These are phyloP conservation scores for Leccinum variabile DNA, from an alignment of 1,284 basidiomycete species.

Conservation along the genomic window DNA sequence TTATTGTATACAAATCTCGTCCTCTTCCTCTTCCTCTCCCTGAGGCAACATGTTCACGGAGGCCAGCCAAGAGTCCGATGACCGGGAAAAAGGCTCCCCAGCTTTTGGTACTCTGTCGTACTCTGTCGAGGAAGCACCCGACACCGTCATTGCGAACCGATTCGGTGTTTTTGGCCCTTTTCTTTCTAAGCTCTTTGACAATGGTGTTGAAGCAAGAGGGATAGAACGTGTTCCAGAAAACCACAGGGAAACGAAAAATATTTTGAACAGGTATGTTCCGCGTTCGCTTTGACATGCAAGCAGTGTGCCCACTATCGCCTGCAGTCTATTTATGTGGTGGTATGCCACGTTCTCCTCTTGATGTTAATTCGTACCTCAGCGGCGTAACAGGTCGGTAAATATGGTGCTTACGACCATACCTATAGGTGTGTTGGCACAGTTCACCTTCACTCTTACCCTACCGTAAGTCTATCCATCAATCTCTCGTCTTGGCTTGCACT, in stretches of 20 bases:
- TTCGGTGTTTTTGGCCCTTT: constrained; percentile 41
- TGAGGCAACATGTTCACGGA: constrained; percentile 16
- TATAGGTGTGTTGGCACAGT: constrained; percentile 55
- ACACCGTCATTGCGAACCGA: constrained; percentile 36
- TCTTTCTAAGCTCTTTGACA: constrained; percentile 42
- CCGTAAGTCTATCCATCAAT: constrained; percentile 32
- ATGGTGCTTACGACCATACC: constrained; percentile 55
- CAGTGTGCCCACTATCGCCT: constrained; percentile 19
- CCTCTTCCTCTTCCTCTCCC: not conserved
- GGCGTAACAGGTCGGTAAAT: constrained; percentile 44
- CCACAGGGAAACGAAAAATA: constrained; percentile 45
- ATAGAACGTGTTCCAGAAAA: constrained; percentile 53
- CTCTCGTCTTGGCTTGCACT: not conserved
- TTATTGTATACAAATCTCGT: not conserved
- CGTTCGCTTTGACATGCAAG: not conserved
- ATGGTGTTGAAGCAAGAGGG: constrained; percentile 51
- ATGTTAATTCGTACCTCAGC: constrained; percentile 2
- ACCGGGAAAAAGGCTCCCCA: constrained; percentile 24
- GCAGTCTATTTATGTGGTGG: constrained; percentile 53
- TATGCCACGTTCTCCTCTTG: constrained; percentile 21
- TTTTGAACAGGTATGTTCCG: constrained; percentile 47
- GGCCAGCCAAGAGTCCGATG: constrained; percentile 7
- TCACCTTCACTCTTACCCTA: constrained; percentile 53
- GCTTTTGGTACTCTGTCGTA: not conserved
- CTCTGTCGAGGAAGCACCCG: constrained; percentile 31